Percentiles rank a stretch among this genome's conserved stretches.
Evolutionary conservation across 1,139 yeast genomes (phyloP).

Genomic region (Sugiyamaella japonica): DNA sequence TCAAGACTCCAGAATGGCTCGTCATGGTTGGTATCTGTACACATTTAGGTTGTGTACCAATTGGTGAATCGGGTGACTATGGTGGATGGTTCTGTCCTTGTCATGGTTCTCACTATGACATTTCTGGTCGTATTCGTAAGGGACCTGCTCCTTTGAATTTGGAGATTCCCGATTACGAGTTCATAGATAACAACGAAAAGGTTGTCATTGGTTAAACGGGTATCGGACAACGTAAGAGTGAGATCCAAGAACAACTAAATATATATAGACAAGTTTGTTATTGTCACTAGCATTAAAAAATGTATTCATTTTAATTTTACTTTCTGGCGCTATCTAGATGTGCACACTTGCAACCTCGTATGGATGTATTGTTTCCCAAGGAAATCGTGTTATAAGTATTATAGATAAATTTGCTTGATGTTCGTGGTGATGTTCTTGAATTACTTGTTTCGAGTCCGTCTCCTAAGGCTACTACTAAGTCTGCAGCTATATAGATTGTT

Average conservation of each 20-base stretch:
- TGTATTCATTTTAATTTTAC: slow-evolving; percentile 10
- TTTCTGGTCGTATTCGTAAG: slow-evolving; percentile 98
- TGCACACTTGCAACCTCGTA: too few relatives aligned
- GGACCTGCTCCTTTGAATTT: slow-evolving; percentile 99
- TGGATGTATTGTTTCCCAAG: too few relatives aligned
- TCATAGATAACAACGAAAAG: slow-evolving; percentile 74
- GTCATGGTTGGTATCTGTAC: slow-evolving; percentile 99
- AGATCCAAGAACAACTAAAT: background rate
- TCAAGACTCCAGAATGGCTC: slow-evolving; percentile 96
- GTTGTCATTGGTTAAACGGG: slow-evolving; percentile 69
- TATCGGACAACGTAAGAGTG: background rate
- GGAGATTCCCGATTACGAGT: slow-evolving; percentile 92
- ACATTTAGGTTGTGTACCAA: slow-evolving; percentile 99
- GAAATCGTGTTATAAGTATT: too few relatives aligned
- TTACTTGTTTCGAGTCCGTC: too few relatives aligned
- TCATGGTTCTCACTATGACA: slow-evolving; percentile 99
- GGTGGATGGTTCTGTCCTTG: slow-evolving; percentile 99
- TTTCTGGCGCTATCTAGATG: background rate
- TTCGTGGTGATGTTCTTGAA: too few relatives aligned
- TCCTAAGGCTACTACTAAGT: too few relatives aligned
- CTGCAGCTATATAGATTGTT: too few relatives aligned
- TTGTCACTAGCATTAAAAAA: slow-evolving; percentile 13
- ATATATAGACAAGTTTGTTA: slow-evolving; percentile 11
- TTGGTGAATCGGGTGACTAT: slow-evolving; percentile 99
- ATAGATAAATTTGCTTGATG: too few relatives aligned